A percentile compares a stretch with the other conserved stretches of the same genome.
Conservation (phyloP, 257 asterid genomes). For the Capsicum chinense region DNA sequence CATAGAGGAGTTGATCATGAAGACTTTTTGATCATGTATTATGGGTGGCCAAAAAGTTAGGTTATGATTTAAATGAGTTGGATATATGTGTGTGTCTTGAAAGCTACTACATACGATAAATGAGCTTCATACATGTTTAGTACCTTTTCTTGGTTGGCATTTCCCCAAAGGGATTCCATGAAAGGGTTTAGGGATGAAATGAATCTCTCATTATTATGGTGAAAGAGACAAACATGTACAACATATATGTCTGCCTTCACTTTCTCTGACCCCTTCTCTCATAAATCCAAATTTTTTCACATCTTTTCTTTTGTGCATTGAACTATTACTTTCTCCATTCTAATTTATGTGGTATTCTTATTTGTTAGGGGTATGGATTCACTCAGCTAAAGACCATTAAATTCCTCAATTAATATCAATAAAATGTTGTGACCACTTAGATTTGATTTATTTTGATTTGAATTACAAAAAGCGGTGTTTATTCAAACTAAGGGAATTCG, state of each 20-base stretch:
- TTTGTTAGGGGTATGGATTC: too few relatives aligned
- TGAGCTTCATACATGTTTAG: neutral
- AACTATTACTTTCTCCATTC: too few relatives aligned
- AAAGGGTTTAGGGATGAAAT: constrained; percentile 21
- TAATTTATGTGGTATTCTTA: too few relatives aligned
- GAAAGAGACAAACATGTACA: neutral
- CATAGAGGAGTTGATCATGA: neutral
- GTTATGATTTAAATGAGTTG: constrained; percentile 14
- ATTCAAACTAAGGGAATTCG: too few relatives aligned
- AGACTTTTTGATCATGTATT: neutral
- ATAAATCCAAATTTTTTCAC: too few relatives aligned
- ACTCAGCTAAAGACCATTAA: too few relatives aligned
- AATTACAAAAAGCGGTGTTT: too few relatives aligned
- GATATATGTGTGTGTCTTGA: neutral
- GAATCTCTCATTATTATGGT: constrained; percentile 19
- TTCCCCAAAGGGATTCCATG: neutral
- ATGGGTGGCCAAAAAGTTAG: constrained; percentile 17
- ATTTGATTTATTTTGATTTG: too few relatives aligned
- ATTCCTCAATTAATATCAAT: too few relatives aligned
- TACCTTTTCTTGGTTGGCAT: constrained; percentile 3
- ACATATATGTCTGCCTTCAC: neutral
- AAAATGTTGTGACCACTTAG: too few relatives aligned
- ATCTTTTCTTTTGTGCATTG: too few relatives aligned
- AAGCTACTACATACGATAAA: neutral
- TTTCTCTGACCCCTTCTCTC: neutral